Conservation (phyloP, 139 green algal species). For the Dunaliella sp. region DNA sequence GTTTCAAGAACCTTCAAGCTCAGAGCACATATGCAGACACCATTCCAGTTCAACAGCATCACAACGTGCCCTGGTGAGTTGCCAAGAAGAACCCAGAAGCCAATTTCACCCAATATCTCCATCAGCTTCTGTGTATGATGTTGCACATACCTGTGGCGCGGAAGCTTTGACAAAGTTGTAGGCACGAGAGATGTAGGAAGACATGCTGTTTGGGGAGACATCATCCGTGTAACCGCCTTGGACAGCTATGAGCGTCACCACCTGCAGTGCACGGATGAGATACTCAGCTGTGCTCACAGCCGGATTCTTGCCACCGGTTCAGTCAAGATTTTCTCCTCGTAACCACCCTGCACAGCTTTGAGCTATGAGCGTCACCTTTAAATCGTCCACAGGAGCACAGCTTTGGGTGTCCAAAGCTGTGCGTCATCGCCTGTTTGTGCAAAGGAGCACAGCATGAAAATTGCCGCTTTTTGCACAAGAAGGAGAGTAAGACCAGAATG, state of each 20-base stretch:
- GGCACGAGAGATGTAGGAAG: constrained; percentile 32
- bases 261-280: constrained; percentile 21
- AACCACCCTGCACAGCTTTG: neutral
- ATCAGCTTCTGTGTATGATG: neutral
- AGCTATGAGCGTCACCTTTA: neutral
- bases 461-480: too few relatives aligned
- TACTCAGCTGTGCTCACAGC: neutral
- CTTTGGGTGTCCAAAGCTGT: too few relatives aligned
- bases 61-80: neutral
- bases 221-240: constrained; percentile 44
- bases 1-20: neutral
- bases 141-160: constrained; percentile 17
- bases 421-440: too few relatives aligned
- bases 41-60: neutral
- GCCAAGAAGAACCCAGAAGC: constrained; percentile 3
- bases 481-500: too few relatives aligned
- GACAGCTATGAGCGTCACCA: constrained; percentile 49
- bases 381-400: too few relatives aligned
- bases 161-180: constrained; percentile 24
- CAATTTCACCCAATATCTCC: constrained; percentile 14
- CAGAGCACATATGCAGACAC: neutral
- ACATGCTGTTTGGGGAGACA: constrained; percentile 27
- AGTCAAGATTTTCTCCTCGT: neutral
- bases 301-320: neutral
- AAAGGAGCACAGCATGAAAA: too few relatives aligned